phyloP scores from a whole-genome alignment of 768 basidiomycete genomes.

The Leccinum broughii region DNA sequence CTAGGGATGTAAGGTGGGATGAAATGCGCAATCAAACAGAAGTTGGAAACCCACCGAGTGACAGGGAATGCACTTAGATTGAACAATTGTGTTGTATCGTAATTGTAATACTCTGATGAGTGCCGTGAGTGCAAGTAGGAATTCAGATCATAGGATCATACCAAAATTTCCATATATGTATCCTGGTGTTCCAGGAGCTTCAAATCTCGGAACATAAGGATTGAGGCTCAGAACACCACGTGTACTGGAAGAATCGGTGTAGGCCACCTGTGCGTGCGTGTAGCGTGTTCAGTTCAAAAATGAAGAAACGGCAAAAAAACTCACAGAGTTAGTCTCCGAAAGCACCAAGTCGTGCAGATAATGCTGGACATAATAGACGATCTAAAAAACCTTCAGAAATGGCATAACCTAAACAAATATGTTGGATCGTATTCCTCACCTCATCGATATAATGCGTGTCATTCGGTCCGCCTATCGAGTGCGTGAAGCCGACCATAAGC shows the following conservation, averaged over 20 bases:
- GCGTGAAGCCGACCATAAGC: constrained; percentile 40
- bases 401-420: background rate
- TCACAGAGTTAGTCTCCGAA: constrained; percentile 50
- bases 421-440: constrained; percentile 28
- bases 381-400: constrained; percentile 31
- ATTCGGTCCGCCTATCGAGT: background rate
- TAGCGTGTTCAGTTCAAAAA: too few species aligned
- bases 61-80: constrained; percentile 55
- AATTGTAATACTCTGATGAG: constrained; percentile 53
- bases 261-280: constrained; percentile 42
- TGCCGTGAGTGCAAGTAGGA: background rate
- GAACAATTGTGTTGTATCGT: constrained; percentile 52
- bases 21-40: background rate
- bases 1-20: constrained; percentile 25
- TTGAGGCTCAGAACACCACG: constrained; percentile 56
- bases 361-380: constrained; percentile 50
- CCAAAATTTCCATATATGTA: constrained; percentile 58
- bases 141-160: constrained; percentile 19
- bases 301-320: constrained; percentile 1
- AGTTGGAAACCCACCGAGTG: constrained; percentile 34
- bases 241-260: constrained; percentile 61
- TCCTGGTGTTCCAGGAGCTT: constrained; percentile 46
- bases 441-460: constrained; percentile 38
- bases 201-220: constrained; percentile 51
- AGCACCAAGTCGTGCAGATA: constrained; percentile 47